phyloP scores from a whole-genome alignment of 176 grass and related monocot species.

The Rhynchospora tenuis region DNA sequence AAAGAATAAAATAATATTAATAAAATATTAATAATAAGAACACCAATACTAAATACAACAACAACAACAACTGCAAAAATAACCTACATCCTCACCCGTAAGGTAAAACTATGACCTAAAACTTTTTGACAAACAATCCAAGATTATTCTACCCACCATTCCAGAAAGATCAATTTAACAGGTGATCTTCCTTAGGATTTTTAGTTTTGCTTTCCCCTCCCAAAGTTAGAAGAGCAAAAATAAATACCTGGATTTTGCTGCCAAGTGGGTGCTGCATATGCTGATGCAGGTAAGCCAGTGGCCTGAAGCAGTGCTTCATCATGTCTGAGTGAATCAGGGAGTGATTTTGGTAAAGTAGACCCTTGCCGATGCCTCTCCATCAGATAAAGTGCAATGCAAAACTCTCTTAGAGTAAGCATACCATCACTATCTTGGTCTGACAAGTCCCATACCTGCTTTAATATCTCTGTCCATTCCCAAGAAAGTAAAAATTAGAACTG shows the following conservation, averaged over 20 bases:
- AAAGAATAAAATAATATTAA: no score
- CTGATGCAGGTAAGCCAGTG: constrained; percentile 72
- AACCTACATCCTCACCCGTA: no score
- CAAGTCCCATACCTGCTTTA: constrained; percentile 98
- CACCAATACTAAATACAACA: no score
- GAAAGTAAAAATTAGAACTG: constrained; percentile 27
- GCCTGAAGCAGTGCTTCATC: constrained; percentile 72
- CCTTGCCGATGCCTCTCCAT: constrained; percentile 92
- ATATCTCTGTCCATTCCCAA: constrained; percentile 51
- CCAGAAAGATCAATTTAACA: constrained; percentile 4
- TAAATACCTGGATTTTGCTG: constrained; percentile 66
- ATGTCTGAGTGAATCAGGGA: constrained; percentile 76
- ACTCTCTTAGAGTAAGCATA: constrained; percentile 99
- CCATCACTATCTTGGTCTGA: constrained; percentile 99
- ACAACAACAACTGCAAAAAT: no score
- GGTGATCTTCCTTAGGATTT: background rate
- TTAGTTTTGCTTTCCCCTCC: background rate
- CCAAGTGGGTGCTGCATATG: constrained; percentile 66
- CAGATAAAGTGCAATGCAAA: constrained; percentile 93
- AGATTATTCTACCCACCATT: constrained; percentile 13
- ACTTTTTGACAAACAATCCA: constrained; percentile 6
- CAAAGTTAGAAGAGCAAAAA: constrained; percentile 6
- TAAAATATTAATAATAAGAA: no score
- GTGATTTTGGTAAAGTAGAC: constrained; percentile 52
- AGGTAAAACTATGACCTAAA: no score